phyloP scores from a whole-genome alignment of 1,284 basidiomycete species.

The Ustilago tritici region DNA sequence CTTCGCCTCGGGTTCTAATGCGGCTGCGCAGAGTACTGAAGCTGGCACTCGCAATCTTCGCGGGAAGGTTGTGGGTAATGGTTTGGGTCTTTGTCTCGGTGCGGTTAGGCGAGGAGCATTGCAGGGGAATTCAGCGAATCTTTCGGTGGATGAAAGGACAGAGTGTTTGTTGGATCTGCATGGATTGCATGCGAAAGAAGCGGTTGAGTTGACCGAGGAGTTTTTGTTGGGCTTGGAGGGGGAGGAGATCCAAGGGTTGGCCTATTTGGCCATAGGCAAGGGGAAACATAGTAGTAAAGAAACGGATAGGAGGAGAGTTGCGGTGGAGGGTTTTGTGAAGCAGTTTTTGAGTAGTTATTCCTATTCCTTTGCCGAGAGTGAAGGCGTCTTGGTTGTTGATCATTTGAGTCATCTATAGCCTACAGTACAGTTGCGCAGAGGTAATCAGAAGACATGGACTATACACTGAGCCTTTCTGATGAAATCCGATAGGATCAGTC shows the following conservation, averaged over 20 bases:
- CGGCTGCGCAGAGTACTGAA: conserved; percentile 77
- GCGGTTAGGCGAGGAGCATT: conserved; percentile 47
- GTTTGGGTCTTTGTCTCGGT: conserved; percentile 72
- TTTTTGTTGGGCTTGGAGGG: conserved; percentile 84
- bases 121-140: conserved; percentile 67
- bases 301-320: conserved; percentile 80
- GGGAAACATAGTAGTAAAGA: conserved; percentile 94
- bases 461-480: neutral
- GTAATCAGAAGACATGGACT: conserved; percentile 17
- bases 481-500: too few relatives aligned
- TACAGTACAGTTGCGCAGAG: neutral
- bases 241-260: conserved; percentile 80
- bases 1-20: conserved; percentile 70
- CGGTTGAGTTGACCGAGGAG: conserved; percentile 87
- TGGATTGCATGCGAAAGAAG: conserved; percentile 85
- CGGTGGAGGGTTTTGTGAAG: conserved; percentile 84
- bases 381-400: conserved; percentile 89
- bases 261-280: conserved; percentile 89
- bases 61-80: conserved; percentile 83
- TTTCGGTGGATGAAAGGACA: conserved; percentile 74
- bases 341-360: conserved; percentile 90
- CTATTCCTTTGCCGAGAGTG: conserved; percentile 87
- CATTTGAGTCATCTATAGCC: conserved; percentile 67
- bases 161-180: conserved; percentile 75
- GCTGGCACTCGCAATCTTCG: conserved; percentile 80